Percentiles rank a stretch among this genome's conserved stretches.
These are phyloP conservation scores for Solanum stenotomum DNA, from an alignment of 257 asterid genomes.

Conservation along the genomic window DNA sequence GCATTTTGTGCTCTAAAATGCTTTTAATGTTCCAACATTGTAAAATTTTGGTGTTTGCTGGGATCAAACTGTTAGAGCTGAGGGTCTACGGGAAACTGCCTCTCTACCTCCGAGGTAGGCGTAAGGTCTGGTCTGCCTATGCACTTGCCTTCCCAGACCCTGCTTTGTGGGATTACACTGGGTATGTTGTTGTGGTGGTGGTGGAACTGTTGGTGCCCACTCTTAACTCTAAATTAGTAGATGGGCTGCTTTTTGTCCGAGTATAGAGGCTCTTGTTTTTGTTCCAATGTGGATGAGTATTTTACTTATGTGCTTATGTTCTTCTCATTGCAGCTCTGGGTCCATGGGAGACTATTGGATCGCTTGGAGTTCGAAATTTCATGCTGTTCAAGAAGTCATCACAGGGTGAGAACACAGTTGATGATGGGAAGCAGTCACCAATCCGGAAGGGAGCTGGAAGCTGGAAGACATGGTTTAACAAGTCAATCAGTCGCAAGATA, in stretches of 20 bases:
- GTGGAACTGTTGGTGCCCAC: background rate
- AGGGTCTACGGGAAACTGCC: background rate
- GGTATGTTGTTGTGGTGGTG: background rate
- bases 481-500: constrained; percentile 40
- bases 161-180: no score
- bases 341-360: constrained; percentile 86
- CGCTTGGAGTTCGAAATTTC: constrained; percentile 71
- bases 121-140: no score
- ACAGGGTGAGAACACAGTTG: constrained; percentile 16
- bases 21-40: background rate
- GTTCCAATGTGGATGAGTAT: background rate
- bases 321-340: constrained; percentile 40
- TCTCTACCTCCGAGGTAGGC: background rate
- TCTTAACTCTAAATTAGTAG: background rate
- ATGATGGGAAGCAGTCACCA: constrained; percentile 13
- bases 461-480: constrained; percentile 62
- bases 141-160: background rate
- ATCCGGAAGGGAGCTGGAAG: constrained; percentile 42
- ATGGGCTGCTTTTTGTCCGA: background rate
- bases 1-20: background rate
- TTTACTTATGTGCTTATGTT: background rate
- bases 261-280: background rate
- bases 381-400: constrained; percentile 77
- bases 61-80: background rate
- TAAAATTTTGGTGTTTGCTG: background rate